Conservation (phyloP, 1,284 basidiomycete species). For the Pyrrhoderma lamaoense region DNA sequence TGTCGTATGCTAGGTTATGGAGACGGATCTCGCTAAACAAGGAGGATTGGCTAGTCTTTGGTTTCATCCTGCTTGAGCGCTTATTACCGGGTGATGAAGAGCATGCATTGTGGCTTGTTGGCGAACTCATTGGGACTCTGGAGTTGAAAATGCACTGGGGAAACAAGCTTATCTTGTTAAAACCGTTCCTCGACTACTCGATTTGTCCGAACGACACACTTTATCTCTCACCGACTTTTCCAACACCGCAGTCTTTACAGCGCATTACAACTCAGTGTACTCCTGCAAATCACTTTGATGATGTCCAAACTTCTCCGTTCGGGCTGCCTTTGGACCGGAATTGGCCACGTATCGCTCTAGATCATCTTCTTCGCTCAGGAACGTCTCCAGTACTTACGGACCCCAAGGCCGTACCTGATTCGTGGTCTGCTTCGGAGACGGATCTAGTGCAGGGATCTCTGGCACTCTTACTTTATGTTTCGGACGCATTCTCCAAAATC, state of each 20-base stretch:
- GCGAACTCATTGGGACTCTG: constrained; percentile 30
- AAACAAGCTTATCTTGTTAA: constrained; percentile 42
- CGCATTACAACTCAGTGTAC: constrained; percentile 47
- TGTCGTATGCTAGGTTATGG: constrained; percentile 50
- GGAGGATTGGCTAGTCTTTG: constrained; percentile 59
- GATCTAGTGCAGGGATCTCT: constrained; percentile 70
- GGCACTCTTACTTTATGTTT: constrained; percentile 40
- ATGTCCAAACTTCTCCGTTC: constrained; percentile 20
- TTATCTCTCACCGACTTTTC: constrained; percentile 39
- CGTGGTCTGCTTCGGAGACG: constrained; percentile 78
- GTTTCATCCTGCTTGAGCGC: constrained; percentile 44
- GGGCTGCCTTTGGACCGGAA: constrained; percentile 65
- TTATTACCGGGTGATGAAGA: constrained; percentile 65
- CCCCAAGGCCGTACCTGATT: constrained; percentile 41
- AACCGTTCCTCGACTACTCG: constrained; percentile 51
- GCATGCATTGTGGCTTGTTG: constrained; percentile 33
- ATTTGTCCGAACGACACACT: constrained; percentile 30
- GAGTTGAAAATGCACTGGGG: constrained; percentile 34
- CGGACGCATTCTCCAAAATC: constrained; percentile 14
- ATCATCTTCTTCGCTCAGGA: constrained; percentile 78
- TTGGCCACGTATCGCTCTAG: constrained; percentile 70
- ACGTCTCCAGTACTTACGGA: constrained; percentile 63
- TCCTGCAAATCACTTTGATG: constrained; percentile 31
- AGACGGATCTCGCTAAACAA: constrained; percentile 41
- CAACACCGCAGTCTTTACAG: constrained; percentile 47